Evolutionary conservation across 352 stramenopile species (phyloP).

Genomic region (Phytophthora chlamydospora): DNA sequence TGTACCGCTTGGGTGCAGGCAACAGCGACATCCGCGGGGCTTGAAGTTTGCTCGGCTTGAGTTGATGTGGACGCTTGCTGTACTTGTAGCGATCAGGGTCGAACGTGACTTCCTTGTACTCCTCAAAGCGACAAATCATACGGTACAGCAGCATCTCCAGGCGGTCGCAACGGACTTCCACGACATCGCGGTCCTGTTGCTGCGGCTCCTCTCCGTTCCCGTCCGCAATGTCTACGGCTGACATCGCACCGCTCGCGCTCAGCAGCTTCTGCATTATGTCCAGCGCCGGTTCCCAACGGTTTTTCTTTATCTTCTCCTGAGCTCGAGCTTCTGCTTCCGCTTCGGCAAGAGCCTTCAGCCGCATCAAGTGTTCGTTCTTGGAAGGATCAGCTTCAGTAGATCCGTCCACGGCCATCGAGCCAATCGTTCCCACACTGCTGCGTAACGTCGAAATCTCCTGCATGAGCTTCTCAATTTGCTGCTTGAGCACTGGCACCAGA

Average conservation of each 20-base stretch:
- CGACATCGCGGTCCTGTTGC: conserved; percentile 40
- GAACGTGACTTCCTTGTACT: conserved; percentile 78
- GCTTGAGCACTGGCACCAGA: conserved; percentile 73
- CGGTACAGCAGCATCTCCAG: conserved; percentile 86
- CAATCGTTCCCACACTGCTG: conserved; percentile 9
- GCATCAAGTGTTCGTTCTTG: conserved; percentile 33
- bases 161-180: conserved; percentile 66
- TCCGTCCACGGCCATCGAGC: conserved; percentile 16
- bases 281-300: conserved; percentile 78
- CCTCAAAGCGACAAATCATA: conserved; percentile 88
- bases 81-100: conserved; percentile 45
- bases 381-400: conserved; percentile 19
- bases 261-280: conserved; percentile 85
- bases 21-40: conserved; percentile 52
- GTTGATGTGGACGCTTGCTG: conserved; percentile 21
- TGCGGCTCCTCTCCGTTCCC: conserved; percentile 35
- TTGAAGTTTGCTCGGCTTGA: conserved; percentile 41
- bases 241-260: conserved; percentile 56
- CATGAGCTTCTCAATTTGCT: conserved; percentile 74
- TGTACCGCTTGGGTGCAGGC: conserved; percentile 52
- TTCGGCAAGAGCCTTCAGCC: conserved; percentile 30
- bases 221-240: conserved; percentile 44
- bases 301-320: conserved; percentile 52
- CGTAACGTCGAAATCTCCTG: conserved; percentile 59
- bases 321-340: conserved; percentile 27